Conservation (phyloP, 129 eudicot species). For the Flaveria linearis region DNA sequence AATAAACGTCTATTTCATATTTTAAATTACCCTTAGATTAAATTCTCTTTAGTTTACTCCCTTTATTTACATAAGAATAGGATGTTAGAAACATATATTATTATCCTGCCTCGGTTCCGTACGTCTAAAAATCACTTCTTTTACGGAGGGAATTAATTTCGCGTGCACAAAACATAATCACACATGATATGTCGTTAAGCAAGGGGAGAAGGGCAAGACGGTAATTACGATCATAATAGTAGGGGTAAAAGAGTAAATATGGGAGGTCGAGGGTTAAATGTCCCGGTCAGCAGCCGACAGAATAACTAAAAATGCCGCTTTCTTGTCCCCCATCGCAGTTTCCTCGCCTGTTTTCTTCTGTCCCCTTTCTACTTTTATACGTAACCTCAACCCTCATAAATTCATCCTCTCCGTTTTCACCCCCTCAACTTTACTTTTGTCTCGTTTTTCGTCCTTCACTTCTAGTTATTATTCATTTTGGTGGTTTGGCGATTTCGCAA, state of each 20-base stretch:
- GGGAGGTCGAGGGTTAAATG: slow-evolving; percentile 37
- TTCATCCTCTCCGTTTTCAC: background rate
- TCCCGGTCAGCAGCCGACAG: slow-evolving; percentile 63
- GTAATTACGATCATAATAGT: background rate
- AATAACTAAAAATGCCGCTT: slow-evolving; percentile 59
- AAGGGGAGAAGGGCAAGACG: slow-evolving; percentile 11
- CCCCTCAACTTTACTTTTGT: background rate
- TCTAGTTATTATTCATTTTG: background rate
- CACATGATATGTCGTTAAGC: background rate
- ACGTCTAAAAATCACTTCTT: background rate
- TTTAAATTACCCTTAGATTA: too few relatives aligned
- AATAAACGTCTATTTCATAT: too few relatives aligned
- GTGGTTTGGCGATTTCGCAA: too few relatives aligned
- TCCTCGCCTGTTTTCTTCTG: slow-evolving; percentile 50
- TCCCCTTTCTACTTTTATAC: slow-evolving; percentile 43
- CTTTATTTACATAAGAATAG: too few relatives aligned
- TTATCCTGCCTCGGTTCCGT: too few relatives aligned
- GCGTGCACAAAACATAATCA: slow-evolving; percentile 28
- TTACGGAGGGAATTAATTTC: background rate
- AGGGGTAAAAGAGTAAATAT: slow-evolving; percentile 32
- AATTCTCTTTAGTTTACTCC: too few relatives aligned
- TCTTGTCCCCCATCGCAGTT: slow-evolving; percentile 62
- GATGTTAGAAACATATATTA: too few relatives aligned
- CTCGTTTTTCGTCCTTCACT: background rate
- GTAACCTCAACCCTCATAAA: slow-evolving; percentile 30